phyloP scores from a whole-genome alignment of 2,329 filamentous ascomycete species.

The Penicillium sp. region DNA sequence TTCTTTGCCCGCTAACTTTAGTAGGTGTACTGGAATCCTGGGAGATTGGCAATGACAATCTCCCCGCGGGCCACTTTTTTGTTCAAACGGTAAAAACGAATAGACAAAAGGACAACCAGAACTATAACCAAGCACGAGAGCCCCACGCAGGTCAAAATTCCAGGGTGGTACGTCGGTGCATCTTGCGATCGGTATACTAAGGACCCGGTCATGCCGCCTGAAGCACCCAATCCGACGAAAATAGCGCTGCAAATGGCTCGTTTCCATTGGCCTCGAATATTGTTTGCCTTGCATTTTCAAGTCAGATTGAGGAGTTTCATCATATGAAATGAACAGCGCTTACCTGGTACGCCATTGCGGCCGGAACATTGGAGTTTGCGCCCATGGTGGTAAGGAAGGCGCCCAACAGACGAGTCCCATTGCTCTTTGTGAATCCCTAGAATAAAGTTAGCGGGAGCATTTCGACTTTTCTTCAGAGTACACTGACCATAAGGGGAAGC shows the following conservation, averaged over 20 bases:
- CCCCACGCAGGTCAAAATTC: constrained; percentile 17
- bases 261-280: constrained; percentile 33
- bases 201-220: constrained; percentile 15
- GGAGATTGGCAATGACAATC: constrained; percentile 36
- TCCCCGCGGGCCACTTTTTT: constrained; percentile 34
- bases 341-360: constrained; percentile 32
- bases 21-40: constrained; percentile 36
- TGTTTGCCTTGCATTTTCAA: constrained; percentile 28
- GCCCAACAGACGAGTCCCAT: constrained; percentile 30
- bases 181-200: constrained; percentile 18
- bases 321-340: neutral
- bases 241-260: constrained; percentile 25
- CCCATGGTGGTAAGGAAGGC: constrained; percentile 34
- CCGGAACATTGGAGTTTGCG: constrained; percentile 32
- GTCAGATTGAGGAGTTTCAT: neutral
- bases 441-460: neutral
- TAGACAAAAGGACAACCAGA: constrained; percentile 25
- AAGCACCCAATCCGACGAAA: constrained; percentile 19
- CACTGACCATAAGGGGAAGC: constrained; percentile 27
- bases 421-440: constrained; percentile 21
- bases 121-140: constrained; percentile 24
- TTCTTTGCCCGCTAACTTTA: neutral
- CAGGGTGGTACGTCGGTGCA: constrained; percentile 13
- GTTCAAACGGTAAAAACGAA: constrained; percentile 35
- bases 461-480: neutral